phyloP scores from a whole-genome alignment of 148 eudicot species.

The Chenopodium quinoa region DNA sequence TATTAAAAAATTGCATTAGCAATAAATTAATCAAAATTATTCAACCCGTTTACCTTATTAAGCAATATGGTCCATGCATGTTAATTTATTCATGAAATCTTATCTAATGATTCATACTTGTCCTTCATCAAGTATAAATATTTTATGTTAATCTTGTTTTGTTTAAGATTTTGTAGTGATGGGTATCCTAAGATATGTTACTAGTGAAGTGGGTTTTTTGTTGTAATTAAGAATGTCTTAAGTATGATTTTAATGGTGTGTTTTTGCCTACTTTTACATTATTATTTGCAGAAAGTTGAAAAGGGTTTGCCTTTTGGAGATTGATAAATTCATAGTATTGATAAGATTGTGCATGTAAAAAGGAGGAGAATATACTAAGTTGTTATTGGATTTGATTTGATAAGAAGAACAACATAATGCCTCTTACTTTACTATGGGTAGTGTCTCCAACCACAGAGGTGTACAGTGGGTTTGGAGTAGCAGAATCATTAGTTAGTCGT shows the following conservation, averaged over 20 bases:
- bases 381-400: not conserved
- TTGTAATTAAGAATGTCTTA: not conserved
- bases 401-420: constrained; percentile 42
- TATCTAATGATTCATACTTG: not conserved
- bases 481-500: constrained; percentile 41
- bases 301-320: constrained; percentile 1
- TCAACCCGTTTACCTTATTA: not conserved
- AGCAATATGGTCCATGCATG: not conserved
- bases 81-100: not conserved
- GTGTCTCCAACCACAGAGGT: constrained; percentile 68
- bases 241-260: constrained; percentile 10
- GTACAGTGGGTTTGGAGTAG: constrained; percentile 42
- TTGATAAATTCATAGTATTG: constrained; percentile 1
- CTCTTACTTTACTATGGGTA: constrained; percentile 72
- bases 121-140: not conserved
- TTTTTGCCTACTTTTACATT: not conserved
- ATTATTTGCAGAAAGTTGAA: constrained; percentile 19
- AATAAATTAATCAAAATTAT: not conserved
- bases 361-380: not conserved
- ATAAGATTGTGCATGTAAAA: constrained; percentile 14
- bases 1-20: not conserved
- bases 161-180: not conserved
- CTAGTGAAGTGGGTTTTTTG: not conserved
- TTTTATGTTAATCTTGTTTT: no score
- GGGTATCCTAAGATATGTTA: not conserved